phyloP scores from a whole-genome alignment of 2,329 filamentous ascomycete species.

The Endoconidiophora polonica region DNA sequence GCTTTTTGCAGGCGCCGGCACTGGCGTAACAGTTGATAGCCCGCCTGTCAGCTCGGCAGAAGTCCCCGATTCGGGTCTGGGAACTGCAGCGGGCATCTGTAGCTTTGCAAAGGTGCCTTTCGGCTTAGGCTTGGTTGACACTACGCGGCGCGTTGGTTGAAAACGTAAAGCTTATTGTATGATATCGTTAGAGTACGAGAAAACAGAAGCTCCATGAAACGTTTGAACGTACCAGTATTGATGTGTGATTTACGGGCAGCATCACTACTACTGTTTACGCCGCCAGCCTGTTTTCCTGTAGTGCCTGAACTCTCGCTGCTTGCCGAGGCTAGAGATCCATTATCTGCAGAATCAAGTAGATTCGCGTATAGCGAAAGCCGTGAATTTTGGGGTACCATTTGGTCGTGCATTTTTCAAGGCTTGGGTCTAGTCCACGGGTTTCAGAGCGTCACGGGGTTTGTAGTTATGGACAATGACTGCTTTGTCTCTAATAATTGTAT shows the following conservation, averaged over 20 bases:
- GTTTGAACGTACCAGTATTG: conserved; percentile 22
- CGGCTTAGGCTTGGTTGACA: conserved; percentile 38
- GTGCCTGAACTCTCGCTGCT: no score
- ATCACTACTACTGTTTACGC: conserved; percentile 17
- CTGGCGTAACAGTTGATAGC: conserved; percentile 23
- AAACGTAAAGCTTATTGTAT: conserved; percentile 51
- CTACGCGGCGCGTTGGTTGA: conserved; percentile 66
- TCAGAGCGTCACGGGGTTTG: no score
- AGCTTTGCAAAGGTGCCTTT: conserved; percentile 42
- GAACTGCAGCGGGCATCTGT: conserved; percentile 17
- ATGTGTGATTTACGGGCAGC: conserved; percentile 44
- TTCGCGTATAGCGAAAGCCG: conserved; percentile 70
- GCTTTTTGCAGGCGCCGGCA: conserved; percentile 35
- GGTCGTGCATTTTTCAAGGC: conserved; percentile 3
- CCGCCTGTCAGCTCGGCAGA: conserved; percentile 17
- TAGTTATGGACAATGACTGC: no score
- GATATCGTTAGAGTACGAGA: not conserved
- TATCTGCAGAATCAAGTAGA: conserved; percentile 39
- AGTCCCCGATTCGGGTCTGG: conserved; percentile 18
- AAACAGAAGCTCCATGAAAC: not conserved
- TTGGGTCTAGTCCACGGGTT: no score
- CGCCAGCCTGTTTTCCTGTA: no score
- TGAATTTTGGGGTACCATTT: conserved; percentile 21
- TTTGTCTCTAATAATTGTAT: no score
- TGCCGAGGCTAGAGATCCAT: no score